These are phyloP conservation scores for Microsporum audouinii DNA, from an alignment of 2,329 filamentous ascomycete species.

Conservation along the genomic window DNA sequence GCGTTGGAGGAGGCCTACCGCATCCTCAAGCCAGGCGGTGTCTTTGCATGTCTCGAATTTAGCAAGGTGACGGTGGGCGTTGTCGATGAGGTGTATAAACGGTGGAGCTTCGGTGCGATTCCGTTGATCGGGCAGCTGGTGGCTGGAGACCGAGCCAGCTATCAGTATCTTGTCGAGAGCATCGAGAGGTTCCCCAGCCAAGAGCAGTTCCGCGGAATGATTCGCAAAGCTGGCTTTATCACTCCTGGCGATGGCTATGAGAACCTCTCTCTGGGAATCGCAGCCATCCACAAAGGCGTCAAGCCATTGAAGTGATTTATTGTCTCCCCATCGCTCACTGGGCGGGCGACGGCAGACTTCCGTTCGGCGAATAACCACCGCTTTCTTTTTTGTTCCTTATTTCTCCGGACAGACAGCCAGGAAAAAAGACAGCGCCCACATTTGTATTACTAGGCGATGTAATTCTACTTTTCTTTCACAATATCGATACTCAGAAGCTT, in stretches of 20 bases:
- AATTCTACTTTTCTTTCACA: background rate
- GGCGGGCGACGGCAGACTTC: background rate
- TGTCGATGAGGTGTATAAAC: slow-evolving; percentile 79
- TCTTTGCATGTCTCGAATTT: slow-evolving; percentile 96
- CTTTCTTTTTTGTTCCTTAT: background rate
- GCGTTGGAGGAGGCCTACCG: slow-evolving; percentile 75
- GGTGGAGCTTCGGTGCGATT: slow-evolving; percentile 91
- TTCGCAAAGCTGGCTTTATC: slow-evolving; percentile 61
- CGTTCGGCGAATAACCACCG: background rate
- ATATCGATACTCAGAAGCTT: background rate
- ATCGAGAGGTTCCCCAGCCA: slow-evolving; percentile 89
- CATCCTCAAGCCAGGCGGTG: slow-evolving; percentile 83
- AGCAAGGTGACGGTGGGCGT: slow-evolving; percentile 68
- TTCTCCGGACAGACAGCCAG: background rate
- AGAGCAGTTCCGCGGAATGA: slow-evolving; percentile 59
- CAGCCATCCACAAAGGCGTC: slow-evolving; percentile 91
- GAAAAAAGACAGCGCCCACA: background rate
- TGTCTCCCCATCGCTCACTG: background rate
- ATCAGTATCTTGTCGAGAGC: slow-evolving; percentile 97
- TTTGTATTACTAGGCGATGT: slow-evolving; percentile 4
- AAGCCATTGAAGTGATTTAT: slow-evolving; percentile 47
- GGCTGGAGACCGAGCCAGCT: slow-evolving; percentile 85
- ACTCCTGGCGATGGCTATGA: slow-evolving; percentile 76
- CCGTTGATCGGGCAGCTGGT: slow-evolving; percentile 92
- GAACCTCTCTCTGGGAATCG: slow-evolving; percentile 82